A percentile compares a stretch with the other conserved stretches of the same genome.
These are phyloP conservation scores for Rhodotorula paludigena DNA, from an alignment of 768 basidiomycete species.

Conservation along the genomic window DNA sequence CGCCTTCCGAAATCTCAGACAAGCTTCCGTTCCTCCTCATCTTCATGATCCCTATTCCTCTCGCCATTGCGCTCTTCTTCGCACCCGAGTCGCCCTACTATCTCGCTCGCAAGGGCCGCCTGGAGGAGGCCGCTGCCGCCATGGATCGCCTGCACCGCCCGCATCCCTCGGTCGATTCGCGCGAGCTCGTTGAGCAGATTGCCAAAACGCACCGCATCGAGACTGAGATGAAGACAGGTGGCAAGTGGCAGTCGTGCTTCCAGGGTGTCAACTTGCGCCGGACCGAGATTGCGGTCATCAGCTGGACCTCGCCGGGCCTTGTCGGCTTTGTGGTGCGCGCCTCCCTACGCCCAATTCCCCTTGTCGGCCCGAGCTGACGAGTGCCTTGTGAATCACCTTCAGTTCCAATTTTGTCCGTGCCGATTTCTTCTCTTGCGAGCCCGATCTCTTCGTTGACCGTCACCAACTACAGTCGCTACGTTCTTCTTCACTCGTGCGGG, in stretches of 20 bases:
- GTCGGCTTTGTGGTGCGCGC: neutral
- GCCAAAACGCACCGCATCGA: neutral
- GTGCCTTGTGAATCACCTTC: neutral
- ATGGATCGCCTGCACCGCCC: conserved; percentile 1
- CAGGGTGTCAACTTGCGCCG: neutral
- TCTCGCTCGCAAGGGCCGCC: neutral
- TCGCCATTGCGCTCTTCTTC: neutral
- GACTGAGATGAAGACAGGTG: neutral
- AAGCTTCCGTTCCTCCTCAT: neutral
- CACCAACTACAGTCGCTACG: no score
- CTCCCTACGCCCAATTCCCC: neutral
- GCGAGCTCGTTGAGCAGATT: neutral
- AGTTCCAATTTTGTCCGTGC: neutral
- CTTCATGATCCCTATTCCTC: neutral
- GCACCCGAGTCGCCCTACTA: conserved; percentile 2
- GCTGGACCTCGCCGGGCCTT: neutral
- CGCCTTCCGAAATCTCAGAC: neutral
- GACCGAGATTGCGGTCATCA: neutral
- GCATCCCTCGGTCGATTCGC: neutral
- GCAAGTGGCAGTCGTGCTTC: neutral
- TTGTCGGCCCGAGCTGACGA: neutral
- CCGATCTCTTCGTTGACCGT: no score
- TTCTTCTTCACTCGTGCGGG: conserved; percentile 5
- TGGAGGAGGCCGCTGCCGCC: neutral
- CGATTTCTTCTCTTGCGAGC: neutral